Evolutionary conservation across 2,329 filamentous ascomycete genomes (phyloP).

Genomic region (Ascochyta koolunga): DNA sequence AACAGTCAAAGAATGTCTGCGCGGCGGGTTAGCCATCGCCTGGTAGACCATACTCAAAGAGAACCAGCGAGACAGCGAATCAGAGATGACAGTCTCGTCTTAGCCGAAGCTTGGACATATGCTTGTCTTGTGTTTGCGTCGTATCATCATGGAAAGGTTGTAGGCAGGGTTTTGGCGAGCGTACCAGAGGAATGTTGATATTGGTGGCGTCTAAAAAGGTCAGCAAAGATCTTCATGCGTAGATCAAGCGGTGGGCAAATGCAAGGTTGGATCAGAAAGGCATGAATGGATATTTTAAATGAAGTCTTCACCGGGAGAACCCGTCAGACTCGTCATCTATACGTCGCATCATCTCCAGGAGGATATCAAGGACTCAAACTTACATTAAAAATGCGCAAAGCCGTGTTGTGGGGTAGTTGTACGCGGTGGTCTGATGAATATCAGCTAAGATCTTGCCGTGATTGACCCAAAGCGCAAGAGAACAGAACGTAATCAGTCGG

Average conservation of each 20-base stretch:
- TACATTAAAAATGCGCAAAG: conserved; percentile 12
- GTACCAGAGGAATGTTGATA: conserved; percentile 26
- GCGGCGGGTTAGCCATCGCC: conserved; percentile 32
- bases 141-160: conserved; percentile 71
- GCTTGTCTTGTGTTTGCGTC: conserved; percentile 86
- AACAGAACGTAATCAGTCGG: conserved; percentile 73
- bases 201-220: conserved; percentile 7
- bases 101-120: conserved; percentile 86
- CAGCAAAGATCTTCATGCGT: conserved; percentile 11
- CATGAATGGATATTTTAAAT: conserved; percentile 74
- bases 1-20: conserved; percentile 5
- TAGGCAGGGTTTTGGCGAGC: conserved; percentile 9
- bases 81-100: conserved; percentile 53
- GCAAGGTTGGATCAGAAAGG: conserved; percentile 43
- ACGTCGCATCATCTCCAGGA: conserved; percentile 54
- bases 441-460: conserved; percentile 15
- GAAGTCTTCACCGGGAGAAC: conserved; percentile 69
- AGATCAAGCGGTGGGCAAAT: conserved; percentile 1
- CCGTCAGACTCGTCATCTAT: conserved; percentile 81
- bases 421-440: conserved; percentile 2
- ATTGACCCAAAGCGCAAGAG: background rate
- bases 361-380: conserved; percentile 18
- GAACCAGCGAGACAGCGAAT: conserved; percentile 32
- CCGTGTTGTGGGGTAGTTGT: background rate
- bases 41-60: background rate